Conservation (phyloP, 106 monocot species). For the Chionographis japonica region DNA sequence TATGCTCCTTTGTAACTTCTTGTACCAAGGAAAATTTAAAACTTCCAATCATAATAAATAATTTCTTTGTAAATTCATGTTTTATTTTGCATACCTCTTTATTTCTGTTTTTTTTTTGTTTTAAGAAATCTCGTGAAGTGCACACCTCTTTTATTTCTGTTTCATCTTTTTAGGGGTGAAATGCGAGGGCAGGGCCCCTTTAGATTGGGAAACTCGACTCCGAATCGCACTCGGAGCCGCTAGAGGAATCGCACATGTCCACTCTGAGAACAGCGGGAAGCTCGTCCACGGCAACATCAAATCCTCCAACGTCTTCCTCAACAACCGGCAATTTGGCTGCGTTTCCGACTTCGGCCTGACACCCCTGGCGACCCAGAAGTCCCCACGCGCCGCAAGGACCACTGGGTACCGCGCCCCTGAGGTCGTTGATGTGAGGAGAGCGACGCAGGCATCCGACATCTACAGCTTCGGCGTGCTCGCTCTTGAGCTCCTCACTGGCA, state of each 20-base stretch:
- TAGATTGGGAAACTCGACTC: conserved; percentile 59
- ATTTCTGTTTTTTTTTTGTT: too few relatives aligned
- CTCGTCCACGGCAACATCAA: conserved; percentile 68
- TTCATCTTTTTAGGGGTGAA: conserved; percentile 29
- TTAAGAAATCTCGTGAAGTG: too few relatives aligned
- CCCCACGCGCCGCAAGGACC: conserved; percentile 26
- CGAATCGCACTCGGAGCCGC: conserved; percentile 52
- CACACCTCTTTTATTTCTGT: too few relatives aligned
- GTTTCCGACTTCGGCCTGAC: conserved; percentile 51
- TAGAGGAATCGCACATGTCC: conserved; percentile 46
- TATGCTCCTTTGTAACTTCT: too few relatives aligned
- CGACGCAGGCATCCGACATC: conserved; percentile 36
- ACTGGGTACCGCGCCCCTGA: conserved; percentile 46
- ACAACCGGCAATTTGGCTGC: conserved; percentile 31
- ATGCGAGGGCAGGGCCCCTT: conserved; percentile 35
- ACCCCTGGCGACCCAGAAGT: conserved; percentile 25
- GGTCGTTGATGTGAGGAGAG: conserved; percentile 35
- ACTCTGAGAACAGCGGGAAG: conserved; percentile 35
- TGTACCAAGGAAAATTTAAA: too few relatives aligned
- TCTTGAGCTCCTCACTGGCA: conserved; percentile 43
- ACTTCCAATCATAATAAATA: too few relatives aligned
- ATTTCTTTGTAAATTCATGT: too few relatives aligned
- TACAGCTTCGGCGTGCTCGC: conserved; percentile 47
- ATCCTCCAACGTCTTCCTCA: conserved; percentile 58
- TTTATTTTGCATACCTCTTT: too few relatives aligned